phyloP scores from a whole-genome alignment of 2,329 filamentous ascomycete genomes.

The Epichloe sp. region DNA sequence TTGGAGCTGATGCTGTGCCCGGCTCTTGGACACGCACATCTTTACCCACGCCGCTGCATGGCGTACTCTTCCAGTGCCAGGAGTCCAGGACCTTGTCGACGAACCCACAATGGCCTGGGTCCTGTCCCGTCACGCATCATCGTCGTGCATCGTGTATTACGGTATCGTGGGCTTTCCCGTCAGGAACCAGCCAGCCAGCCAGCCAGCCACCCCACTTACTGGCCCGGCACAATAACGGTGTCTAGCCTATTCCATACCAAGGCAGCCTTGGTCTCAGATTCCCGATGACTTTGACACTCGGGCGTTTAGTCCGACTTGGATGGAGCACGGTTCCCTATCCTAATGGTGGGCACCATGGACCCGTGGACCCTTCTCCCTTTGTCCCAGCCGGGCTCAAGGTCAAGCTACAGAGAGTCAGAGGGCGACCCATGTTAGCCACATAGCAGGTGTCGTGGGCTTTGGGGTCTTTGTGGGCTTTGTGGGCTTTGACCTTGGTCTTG shows the following conservation, averaged over 20 bases:
- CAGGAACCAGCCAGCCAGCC: constrained; percentile 1
- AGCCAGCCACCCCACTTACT: background rate
- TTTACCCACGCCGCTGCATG: background rate
- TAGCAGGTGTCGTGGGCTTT: background rate
- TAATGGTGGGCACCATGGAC: constrained; percentile 3
- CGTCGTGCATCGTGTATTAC: background rate
- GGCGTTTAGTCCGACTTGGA: background rate
- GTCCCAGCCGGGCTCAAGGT: constrained; percentile 2
- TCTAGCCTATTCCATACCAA: constrained; percentile 1
- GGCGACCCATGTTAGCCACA: no score
- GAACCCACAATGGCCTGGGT: background rate
- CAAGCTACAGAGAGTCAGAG: background rate
- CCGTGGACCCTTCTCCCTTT: background rate
- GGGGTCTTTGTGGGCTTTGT: background rate
- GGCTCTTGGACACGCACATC: background rate
- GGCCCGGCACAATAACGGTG: background rate
- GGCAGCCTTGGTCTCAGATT: constrained; percentile 11
- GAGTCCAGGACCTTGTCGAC: background rate
- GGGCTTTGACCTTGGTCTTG: background rate
- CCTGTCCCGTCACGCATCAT: background rate
- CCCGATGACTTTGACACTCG: constrained; percentile 7
- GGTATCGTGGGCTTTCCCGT: background rate
- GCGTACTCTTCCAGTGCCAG: background rate
- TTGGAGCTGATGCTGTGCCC: background rate
- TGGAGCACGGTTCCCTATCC: constrained; percentile 5